Evolutionary conservation across 345 rosid species (phyloP), one percentile per base, ranked within the genome.

Genomic region (Hibiscus mutabilis): DNA sequence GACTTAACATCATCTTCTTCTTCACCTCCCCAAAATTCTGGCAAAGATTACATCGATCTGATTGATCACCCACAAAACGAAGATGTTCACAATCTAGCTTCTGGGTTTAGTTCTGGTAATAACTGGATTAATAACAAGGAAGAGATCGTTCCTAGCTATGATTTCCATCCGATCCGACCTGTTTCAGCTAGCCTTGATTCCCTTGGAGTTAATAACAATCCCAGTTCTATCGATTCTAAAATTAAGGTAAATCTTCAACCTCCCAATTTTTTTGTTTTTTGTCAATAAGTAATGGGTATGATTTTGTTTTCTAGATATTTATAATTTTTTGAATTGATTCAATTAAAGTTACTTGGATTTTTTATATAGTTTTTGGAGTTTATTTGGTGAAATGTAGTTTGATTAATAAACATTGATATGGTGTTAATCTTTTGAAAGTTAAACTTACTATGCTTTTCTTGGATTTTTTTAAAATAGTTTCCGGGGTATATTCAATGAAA

Each of bases 121-220:
- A 78, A 83, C 68, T 91, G 78, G 83, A 94, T 91, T 24, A 69
- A n/a, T 49, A 27, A 75, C 78, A 84, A 82, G 83, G 98, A 93
- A 68, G 86, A 85, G 75, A 89, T 93, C 80, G 66, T 88, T 4
- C 84, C 97, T 11, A 89, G 91, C 83, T 93, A 91, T 72, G 98
- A 93, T 87, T 93, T 91, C 69, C 91, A 88, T 73, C 92, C 96
- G 67, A 86, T 91, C 75, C 90, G 92, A 22, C 86, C 75, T 22
- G 5, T 64, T 22, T 29, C 91, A n/a, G 19, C 81, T 40, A 76
- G 78, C 73, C 89, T 72, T 80, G 77, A 76, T 73, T 15, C 81
- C 24, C 74, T 82, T 22, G 29, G 33, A 62, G 44, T 27, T 27
- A 8, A 6, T 15, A 25, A 7, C 25, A 66, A 46, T 3, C 53